Evolutionary conservation across 176 grass and related monocot species (phyloP).

Genomic region (Aegilops umbellulata): DNA sequence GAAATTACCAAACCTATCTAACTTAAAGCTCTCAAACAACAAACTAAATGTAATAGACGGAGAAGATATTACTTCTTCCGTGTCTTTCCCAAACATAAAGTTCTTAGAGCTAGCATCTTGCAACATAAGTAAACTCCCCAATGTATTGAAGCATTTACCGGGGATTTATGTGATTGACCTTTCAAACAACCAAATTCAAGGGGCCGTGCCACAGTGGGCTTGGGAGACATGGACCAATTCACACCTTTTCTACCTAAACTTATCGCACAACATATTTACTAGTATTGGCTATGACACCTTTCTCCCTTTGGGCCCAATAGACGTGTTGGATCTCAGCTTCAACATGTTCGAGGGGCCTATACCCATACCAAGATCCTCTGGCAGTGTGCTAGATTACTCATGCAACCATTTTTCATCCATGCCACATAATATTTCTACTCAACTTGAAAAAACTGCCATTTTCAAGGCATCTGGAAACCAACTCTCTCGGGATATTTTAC

Average conservation of each 20-base stretch:
- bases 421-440: slow-evolving; percentile 11
- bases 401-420: slow-evolving; percentile 12
- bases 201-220: slow-evolving; percentile 43
- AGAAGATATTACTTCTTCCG: not conserved
- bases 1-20: slow-evolving; percentile 25
- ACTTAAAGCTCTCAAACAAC: slow-evolving; percentile 41
- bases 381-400: not conserved
- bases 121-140: slow-evolving; percentile 38
- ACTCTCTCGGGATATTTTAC: not conserved
- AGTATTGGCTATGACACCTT: slow-evolving; percentile 17
- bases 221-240: slow-evolving; percentile 19
- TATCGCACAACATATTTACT: slow-evolving; percentile 50
- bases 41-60: slow-evolving; percentile 35
- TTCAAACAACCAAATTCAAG: slow-evolving; percentile 57
- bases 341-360: slow-evolving; percentile 19
- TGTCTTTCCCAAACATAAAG: not conserved
- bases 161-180: slow-evolving; percentile 38
- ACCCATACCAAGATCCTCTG: not conserved
- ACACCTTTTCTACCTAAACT: slow-evolving; percentile 22
- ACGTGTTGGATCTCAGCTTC: not conserved
- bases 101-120: not conserved
- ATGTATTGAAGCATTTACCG: slow-evolving; percentile 26
- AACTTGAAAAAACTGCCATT: not conserved
- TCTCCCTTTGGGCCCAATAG: not conserved
- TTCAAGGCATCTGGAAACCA: slow-evolving; percentile 19